Evolutionary conservation across 1,284 basidiomycete species (phyloP).

Genomic region (Mycena citricolor): DNA sequence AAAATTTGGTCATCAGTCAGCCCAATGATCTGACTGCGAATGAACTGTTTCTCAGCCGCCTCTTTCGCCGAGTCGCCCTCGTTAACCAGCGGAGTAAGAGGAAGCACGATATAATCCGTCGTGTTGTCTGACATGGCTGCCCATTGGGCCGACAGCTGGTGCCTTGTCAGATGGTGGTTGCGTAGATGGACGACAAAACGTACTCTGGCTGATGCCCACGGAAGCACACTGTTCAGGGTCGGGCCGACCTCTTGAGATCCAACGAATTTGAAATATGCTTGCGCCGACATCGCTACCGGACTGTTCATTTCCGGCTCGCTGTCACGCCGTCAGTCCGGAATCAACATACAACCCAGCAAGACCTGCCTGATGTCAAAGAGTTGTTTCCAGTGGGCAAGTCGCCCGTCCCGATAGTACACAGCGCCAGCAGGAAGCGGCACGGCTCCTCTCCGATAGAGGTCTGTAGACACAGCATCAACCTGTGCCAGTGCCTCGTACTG

Average conservation of each 20-base stretch:
- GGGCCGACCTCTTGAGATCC: no score
- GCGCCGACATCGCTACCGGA: no score
- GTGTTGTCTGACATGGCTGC: constrained; percentile 39
- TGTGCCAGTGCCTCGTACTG: constrained; percentile 30
- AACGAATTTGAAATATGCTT: no score
- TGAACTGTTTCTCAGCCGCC: constrained; percentile 36
- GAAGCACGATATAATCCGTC: constrained; percentile 34
- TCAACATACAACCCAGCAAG: no score
- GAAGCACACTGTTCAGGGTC: no score
- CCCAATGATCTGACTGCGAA: constrained; percentile 37
- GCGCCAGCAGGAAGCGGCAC: constrained; percentile 46
- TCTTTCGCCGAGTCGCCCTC: constrained; percentile 24
- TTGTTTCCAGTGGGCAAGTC: no score
- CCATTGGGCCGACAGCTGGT: constrained; percentile 35
- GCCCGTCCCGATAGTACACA: constrained; percentile 42
- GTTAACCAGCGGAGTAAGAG: constrained; percentile 6
- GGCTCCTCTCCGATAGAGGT: constrained; percentile 49
- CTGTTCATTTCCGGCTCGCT: no score
- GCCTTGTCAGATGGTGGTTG: no score
- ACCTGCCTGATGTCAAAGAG: no score
- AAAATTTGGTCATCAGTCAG: constrained; percentile 35
- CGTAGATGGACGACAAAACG: no score
- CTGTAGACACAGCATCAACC: constrained; percentile 44
- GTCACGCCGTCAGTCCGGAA: no score
- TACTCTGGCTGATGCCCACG: no score